Evolutionary conservation across 1,284 basidiomycete genomes (phyloP).

Genomic region (Neonothopanus nambi): DNA sequence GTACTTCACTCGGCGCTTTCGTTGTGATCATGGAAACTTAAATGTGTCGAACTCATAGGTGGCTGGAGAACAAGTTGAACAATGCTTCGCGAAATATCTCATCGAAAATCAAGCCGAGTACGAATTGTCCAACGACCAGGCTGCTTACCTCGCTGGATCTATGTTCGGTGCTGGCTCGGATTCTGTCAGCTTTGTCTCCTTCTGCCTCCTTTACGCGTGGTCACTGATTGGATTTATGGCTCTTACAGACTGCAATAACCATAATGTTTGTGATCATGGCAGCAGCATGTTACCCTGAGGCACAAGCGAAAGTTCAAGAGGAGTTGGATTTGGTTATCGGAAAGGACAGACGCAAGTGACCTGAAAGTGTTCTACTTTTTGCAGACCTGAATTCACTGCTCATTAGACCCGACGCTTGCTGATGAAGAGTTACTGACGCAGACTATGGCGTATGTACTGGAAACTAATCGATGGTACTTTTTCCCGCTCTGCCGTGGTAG

Average conservation of each 20-base stretch:
- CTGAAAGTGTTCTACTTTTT: too few relatives aligned
- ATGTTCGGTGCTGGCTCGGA: slow-evolving; percentile 40
- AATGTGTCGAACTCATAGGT: too few relatives aligned
- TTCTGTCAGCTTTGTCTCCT: slow-evolving; percentile 17
- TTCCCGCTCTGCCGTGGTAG: too few relatives aligned
- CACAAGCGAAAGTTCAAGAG: slow-evolving; percentile 53
- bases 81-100: slow-evolving; percentile 34
- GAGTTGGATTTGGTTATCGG: slow-evolving; percentile 63
- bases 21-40: too few relatives aligned
- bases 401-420: slow-evolving; percentile 46
- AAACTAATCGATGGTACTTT: slow-evolving; percentile 62
- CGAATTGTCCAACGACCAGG: slow-evolving; percentile 31
- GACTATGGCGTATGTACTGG: slow-evolving; percentile 61
- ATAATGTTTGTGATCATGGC: slow-evolving; percentile 54
- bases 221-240: neutral
- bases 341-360: slow-evolving; percentile 41
- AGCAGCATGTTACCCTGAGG: slow-evolving; percentile 50
- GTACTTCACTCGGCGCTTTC: too few relatives aligned
- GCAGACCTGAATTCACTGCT: neutral
- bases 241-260: slow-evolving; percentile 28
- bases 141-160: slow-evolving; percentile 36
- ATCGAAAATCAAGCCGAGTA: slow-evolving; percentile 31
- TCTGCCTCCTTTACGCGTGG: neutral
- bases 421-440: slow-evolving; percentile 54
- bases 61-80: neutral